phyloP scores from a whole-genome alignment of 495 filamentous ascomycete genomes.

The Penicillium psychrofluorescens region DNA sequence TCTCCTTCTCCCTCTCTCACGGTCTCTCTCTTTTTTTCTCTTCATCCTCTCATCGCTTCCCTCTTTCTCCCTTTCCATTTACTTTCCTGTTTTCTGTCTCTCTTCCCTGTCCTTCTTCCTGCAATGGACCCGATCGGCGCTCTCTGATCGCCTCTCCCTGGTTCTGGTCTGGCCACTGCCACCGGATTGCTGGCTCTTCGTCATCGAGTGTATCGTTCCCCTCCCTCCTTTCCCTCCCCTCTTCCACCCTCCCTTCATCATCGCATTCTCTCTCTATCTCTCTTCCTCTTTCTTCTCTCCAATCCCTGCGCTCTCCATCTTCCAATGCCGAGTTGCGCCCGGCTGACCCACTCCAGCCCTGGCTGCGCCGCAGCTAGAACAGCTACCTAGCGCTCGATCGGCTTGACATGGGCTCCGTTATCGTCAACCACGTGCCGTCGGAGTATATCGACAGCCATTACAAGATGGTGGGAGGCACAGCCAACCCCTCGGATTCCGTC shows the following conservation, averaged over 20 bases:
- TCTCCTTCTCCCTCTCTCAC: slow-evolving; percentile 2
- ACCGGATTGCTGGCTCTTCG: slow-evolving; percentile 13
- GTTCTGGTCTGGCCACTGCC: slow-evolving; percentile 20
- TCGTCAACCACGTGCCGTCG: slow-evolving; percentile 40
- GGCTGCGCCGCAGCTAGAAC: slow-evolving; percentile 1
- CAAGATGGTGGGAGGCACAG: slow-evolving; percentile 45
- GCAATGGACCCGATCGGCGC: slow-evolving; percentile 5
- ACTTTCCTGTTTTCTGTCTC: background rate
- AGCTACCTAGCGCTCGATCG: slow-evolving; percentile 1
- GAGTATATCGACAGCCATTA: slow-evolving; percentile 29
- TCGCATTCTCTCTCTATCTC: slow-evolving; percentile 6
- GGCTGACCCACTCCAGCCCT: slow-evolving; percentile 7
- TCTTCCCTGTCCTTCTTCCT: slow-evolving; percentile 10
- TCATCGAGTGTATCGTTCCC: slow-evolving; percentile 13
- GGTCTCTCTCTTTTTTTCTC: slow-evolving; percentile 8
- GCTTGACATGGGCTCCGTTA: slow-evolving; percentile 40
- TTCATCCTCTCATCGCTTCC: background rate
- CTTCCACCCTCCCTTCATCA: slow-evolving; percentile 3
- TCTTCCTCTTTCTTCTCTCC: slow-evolving; percentile 2
- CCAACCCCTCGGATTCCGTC: slow-evolving; percentile 30
- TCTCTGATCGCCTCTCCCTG: slow-evolving; percentile 3
- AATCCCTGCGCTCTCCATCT: slow-evolving; percentile 2
- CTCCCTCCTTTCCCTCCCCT: slow-evolving; percentile 5
- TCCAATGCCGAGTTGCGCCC: slow-evolving; percentile 6
- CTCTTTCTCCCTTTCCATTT: background rate